Base-by-base conservation (phyloP, 305 asterid species). In the Solanum hybrid region DNA sequence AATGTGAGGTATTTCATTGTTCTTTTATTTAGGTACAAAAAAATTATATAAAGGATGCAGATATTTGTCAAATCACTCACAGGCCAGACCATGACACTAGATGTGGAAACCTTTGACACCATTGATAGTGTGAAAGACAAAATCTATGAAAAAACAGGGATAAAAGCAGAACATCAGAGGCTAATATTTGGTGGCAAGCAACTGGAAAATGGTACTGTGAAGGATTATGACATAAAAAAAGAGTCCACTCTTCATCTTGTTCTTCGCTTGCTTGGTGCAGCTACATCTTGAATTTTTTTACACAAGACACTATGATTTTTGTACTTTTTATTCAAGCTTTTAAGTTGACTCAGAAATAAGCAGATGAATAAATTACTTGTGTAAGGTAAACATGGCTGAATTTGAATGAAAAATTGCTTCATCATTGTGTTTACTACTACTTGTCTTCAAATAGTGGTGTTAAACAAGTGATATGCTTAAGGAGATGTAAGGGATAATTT, bases 191-290 rank as follows among this genome's bases (percentile, higher is more conserved):
- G 87, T 83, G 87, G 87, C 28, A 83, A 83, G 73, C 39, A 46
- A 83, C 40, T 46, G 6, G 73, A 28, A 46, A 42, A 83, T 83
- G 87, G 87, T 22, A 42, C 37, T 40, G 26, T 82, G 14, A 42
- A 42, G 3, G 40, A 83, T 83, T 83, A 83, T 46, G 24, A 20
- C 39, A 83, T 46, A 1, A 42, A 34, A 82, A 82, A 16, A 40
- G 71, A 40, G 34, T 82, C 87, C 37, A 82, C 87, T 82, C 69
- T 82, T 40, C 87, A 82, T 82, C 87, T 82, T 82, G 69, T 82
- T 40, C 26, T 82, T 82, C 69, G 87, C 16, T 3, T 82, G 87
- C 69, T 40, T 82, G 87, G 87, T 40, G 87, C 69, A 13, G 11
- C 71, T 22, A 61, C 71, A 61, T 61, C 71, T 82, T 82, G 71